Base-by-base conservation (phyloP, 495 filamentous ascomycete species). In the Sordaria brevicollis region DNA sequence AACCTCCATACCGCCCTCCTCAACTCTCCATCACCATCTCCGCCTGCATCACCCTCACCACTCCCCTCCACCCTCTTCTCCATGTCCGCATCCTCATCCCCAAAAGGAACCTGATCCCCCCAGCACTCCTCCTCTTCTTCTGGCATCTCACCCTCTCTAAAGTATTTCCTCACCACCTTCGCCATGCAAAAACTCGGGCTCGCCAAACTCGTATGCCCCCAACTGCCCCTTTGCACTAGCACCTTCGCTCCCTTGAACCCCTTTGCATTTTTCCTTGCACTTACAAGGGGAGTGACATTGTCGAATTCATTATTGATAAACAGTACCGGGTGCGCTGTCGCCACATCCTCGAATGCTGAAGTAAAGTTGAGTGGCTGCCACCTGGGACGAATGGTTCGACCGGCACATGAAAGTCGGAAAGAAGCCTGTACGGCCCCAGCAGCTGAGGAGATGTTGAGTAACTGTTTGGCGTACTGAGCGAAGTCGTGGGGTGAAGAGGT, bases 341-440 rank as follows among this genome's bases (percentile, higher is more conserved):
- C 73, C 0, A 6, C 34, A 3, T 62, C 25, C 25, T 8, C 17
- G 2, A 62, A 62, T 1, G 0, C 37, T 13, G 21, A 62, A 62
- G 49, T 29, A 17, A 25, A 13, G 25, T 62, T 15, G 65, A 85
- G 84, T 0, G 83, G 82, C 0, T 83, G 83, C 81, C 90, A 89
- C 66, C 87, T 85, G 0, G 89, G 83, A 31, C 84, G 82, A 1
- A 88, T 72, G 5, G 81, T 79, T 83, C 89, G 89, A 17, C 84
- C 85, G 0, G 84, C 81, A 77, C 90, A 93, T 0, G 74, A 74
- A 70, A 92, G 68, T 17, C 84, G 78, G 29, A 90, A 77, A 1
- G 77, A 77, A 4, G 87, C 83, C 84, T 88, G 90, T 19, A 87
- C 85, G 34, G 86, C 86, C 0, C 89, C 90, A 3, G 86, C 75